Percentiles rank a stretch among this genome's conserved stretches.
These are phyloP conservation scores for Rhizopus arrhizus DNA, from an alignment of 371 early-diverging fungal species.

Conservation along the genomic window DNA sequence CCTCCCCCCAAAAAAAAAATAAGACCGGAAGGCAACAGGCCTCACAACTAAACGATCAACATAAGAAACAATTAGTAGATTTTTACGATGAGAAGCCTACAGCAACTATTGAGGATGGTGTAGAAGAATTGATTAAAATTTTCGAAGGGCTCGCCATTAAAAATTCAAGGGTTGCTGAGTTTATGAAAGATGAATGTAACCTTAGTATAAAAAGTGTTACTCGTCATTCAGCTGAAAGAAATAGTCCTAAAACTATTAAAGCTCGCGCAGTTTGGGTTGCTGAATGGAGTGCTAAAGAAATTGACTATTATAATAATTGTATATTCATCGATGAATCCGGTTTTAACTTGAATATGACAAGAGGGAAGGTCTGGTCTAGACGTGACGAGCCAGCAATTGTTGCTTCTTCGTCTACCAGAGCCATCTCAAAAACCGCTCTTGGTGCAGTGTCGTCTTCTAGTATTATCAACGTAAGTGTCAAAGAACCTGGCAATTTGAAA, in stretches of 20 bases:
- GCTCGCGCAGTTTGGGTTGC: too few relatives aligned
- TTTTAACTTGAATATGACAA: not conserved
- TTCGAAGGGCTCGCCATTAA: too few relatives aligned
- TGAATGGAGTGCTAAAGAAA: constrained; percentile 5
- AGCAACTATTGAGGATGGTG: too few relatives aligned
- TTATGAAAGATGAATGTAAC: too few relatives aligned
- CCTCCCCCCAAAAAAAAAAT: constrained; percentile 7
- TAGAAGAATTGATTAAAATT: too few relatives aligned
- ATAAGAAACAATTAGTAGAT: too few relatives aligned
- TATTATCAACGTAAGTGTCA: constrained; percentile 9
- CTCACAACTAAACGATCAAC: constrained; percentile 13
- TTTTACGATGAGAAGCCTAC: too few relatives aligned
- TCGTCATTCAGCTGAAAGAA: too few relatives aligned
- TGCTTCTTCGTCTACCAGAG: not conserved
- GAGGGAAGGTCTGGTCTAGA: not conserved
- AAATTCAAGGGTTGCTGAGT: too few relatives aligned
- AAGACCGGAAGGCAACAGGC: constrained; percentile 7
- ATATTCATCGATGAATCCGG: constrained; percentile 7
- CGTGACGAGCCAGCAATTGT: constrained; percentile 1
- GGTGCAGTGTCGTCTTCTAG: constrained; percentile 1
- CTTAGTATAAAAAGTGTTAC: too few relatives aligned
- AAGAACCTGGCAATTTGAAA: constrained; percentile 3
- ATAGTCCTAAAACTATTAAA: too few relatives aligned
- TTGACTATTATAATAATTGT: constrained; percentile 7
- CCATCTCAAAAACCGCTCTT: constrained; percentile 1